Conservation (phyloP, 805 yeast species). For the Candida odintsovae region DNA sequence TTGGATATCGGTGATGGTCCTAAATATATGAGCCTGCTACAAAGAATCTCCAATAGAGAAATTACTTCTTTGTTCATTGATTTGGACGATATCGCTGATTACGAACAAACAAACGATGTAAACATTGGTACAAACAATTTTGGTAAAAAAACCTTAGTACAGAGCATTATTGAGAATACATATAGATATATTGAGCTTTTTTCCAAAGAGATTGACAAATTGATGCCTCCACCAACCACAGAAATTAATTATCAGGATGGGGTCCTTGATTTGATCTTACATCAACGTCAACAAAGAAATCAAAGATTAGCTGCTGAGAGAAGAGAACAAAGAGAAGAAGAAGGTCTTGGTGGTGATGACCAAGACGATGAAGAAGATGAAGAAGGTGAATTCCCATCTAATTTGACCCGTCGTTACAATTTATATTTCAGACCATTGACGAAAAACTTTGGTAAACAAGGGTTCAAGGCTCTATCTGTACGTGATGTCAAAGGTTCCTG, state of each 20-base stretch:
- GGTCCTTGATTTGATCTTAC: constrained; percentile 86
- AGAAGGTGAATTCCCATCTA: constrained; percentile 69
- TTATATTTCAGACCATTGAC: constrained; percentile 82
- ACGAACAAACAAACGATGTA: constrained; percentile 43
- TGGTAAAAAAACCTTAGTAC: constrained; percentile 38
- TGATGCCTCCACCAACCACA: constrained; percentile 83
- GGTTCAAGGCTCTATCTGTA: constrained; percentile 65
- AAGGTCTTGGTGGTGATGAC: constrained; percentile 26
- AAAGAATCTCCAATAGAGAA: constrained; percentile 81
- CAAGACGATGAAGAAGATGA: constrained; percentile 23
- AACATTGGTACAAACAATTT: constrained; percentile 17
- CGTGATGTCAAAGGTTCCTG: constrained; percentile 81
- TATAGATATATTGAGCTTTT: constrained; percentile 76
- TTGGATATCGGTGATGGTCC: constrained; percentile 37
- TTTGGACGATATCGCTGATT: constrained; percentile 75
- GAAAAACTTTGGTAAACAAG: constrained; percentile 23
- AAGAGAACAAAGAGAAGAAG: constrained; percentile 51
- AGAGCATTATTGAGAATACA: constrained; percentile 65
- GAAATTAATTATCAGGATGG: constrained; percentile 79
- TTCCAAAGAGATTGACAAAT: constrained; percentile 64
- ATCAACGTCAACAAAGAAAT: constrained; percentile 84
- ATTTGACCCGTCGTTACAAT: constrained; percentile 79
- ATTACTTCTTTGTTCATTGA: constrained; percentile 62
- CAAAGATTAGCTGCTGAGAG: constrained; percentile 63
- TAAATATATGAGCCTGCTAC: constrained; percentile 72